phyloP scores from a whole-genome alignment of 2,329 filamentous ascomycete species.

The Penicillium frequentans region DNA sequence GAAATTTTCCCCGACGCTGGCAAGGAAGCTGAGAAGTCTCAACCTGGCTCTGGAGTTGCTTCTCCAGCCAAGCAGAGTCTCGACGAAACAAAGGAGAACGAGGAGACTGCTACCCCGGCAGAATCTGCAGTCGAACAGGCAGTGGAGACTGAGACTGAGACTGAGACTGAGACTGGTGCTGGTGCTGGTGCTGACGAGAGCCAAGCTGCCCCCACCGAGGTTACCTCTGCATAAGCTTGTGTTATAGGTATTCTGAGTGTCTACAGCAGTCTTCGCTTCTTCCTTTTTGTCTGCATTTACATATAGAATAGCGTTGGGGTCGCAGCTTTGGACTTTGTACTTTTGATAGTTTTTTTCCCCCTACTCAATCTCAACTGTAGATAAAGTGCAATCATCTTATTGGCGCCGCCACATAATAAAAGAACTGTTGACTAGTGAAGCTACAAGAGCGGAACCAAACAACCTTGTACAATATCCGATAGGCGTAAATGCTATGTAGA shows the following conservation, averaged over 20 bases:
- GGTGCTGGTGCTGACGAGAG: not conserved
- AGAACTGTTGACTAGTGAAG: not conserved
- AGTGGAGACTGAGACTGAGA: not conserved
- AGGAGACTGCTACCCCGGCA: constrained; percentile 5
- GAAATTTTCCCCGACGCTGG: constrained; percentile 56
- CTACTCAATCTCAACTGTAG: constrained; percentile 14
- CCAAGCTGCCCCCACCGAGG: constrained; percentile 2
- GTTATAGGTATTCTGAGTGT: not conserved
- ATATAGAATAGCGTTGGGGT: constrained; percentile 16
- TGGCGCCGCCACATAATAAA: constrained; percentile 9
- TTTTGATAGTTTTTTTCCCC: constrained; percentile 1
- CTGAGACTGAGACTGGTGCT: not conserved
- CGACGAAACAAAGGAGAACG: constrained; percentile 16
- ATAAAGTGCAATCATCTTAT: constrained; percentile 14
- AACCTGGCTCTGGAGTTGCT: constrained; percentile 13
- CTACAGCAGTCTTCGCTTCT: constrained; percentile 1
- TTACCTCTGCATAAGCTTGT: constrained; percentile 3
- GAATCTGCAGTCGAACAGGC: not conserved
- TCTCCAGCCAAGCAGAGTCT: constrained; percentile 18
- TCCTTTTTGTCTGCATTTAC: constrained; percentile 13
- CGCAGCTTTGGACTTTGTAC: constrained; percentile 2
- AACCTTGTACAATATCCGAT: not conserved
- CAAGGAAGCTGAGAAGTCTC: constrained; percentile 21
- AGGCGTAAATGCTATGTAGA: not conserved
- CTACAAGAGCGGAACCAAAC: not conserved